Evolutionary conservation across 352 stramenopile genomes (phyloP).

Genomic region (Pythium monospermum): DNA sequence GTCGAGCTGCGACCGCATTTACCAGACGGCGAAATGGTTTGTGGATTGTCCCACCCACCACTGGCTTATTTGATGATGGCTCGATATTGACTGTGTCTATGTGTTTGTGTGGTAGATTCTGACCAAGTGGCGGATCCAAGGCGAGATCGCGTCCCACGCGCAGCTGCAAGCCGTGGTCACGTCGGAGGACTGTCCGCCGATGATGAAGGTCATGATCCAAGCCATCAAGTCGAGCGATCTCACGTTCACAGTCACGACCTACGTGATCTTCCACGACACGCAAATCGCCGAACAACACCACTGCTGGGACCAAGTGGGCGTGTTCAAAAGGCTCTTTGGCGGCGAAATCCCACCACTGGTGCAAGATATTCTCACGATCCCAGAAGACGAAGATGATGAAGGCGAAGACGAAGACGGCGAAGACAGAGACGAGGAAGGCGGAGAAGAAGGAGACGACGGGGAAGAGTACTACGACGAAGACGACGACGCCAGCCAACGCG

Average conservation of each 20-base stretch:
- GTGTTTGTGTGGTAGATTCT: slow-evolving; percentile 35
- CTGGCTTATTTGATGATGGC: no score
- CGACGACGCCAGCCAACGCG: slow-evolving; percentile 10
- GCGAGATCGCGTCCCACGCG: slow-evolving; percentile 59
- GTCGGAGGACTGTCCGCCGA: slow-evolving; percentile 64
- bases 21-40: slow-evolving; percentile 66
- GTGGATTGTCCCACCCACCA: no score
- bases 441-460: neutral
- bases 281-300: slow-evolving; percentile 74
- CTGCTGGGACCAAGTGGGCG: slow-evolving; percentile 77
- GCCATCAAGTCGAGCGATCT: slow-evolving; percentile 80
- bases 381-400: slow-evolving; percentile 27
- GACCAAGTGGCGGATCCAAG: slow-evolving; percentile 80
- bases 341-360: slow-evolving; percentile 60
- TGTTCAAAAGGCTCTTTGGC: slow-evolving; percentile 79
- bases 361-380: slow-evolving; percentile 49
- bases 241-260: slow-evolving; percentile 81
- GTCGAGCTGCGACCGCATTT: slow-evolving; percentile 73
- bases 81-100: neutral
- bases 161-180: slow-evolving; percentile 57
- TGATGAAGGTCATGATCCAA: slow-evolving; percentile 59
- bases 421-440: neutral
- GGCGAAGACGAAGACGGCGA: slow-evolving; percentile 4
- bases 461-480: neutral
- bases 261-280: slow-evolving; percentile 73